A percentile compares a stretch with the other conserved stretches of the same genome.
Conservation (phyloP, 148 eudicot genomes). For the Camellia granthamiana region DNA sequence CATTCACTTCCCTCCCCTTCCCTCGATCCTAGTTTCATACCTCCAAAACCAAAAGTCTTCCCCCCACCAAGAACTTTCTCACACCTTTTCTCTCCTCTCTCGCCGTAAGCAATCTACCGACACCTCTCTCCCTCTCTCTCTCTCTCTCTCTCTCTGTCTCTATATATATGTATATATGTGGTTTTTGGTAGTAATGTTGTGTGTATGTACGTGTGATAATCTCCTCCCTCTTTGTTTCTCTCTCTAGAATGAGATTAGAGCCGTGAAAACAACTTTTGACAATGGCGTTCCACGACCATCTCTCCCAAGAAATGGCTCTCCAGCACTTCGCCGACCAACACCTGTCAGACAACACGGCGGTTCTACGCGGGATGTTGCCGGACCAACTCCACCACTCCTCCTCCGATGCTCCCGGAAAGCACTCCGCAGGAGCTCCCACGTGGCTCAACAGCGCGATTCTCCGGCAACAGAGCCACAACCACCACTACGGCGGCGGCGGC, state of each 20-base stretch:
- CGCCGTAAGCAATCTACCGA: neutral
- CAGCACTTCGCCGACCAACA: slow-evolving; percentile 34
- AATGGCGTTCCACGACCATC: slow-evolving; percentile 36
- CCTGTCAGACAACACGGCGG: slow-evolving; percentile 14
- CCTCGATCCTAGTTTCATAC: too few relatives aligned
- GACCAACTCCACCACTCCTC: slow-evolving; percentile 22
- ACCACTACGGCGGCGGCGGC: slow-evolving; percentile 9
- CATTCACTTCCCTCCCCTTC: neutral
- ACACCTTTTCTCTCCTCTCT: neutral
- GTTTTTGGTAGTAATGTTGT: slow-evolving; percentile 6
- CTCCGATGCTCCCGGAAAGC: neutral
- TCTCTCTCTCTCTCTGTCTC: too few relatives aligned
- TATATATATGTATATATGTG: neutral
- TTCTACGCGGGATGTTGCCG: slow-evolving; percentile 10
- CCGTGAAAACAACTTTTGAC: neutral
- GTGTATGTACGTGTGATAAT: slow-evolving; percentile 1
- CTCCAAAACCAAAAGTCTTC: neutral
- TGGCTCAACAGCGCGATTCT: slow-evolving; percentile 51
- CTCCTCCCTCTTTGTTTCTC: slow-evolving; percentile 15
- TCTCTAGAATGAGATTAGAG: slow-evolving; percentile 6
- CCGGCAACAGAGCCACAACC: slow-evolving; percentile 20
- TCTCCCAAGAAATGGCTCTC: slow-evolving; percentile 30
- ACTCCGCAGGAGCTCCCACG: slow-evolving; percentile 25
- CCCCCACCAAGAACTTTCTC: neutral
- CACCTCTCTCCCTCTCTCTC: neutral